phyloP scores from a whole-genome alignment of 805 yeast genomes.

The Pichia scutulata region DNA sequence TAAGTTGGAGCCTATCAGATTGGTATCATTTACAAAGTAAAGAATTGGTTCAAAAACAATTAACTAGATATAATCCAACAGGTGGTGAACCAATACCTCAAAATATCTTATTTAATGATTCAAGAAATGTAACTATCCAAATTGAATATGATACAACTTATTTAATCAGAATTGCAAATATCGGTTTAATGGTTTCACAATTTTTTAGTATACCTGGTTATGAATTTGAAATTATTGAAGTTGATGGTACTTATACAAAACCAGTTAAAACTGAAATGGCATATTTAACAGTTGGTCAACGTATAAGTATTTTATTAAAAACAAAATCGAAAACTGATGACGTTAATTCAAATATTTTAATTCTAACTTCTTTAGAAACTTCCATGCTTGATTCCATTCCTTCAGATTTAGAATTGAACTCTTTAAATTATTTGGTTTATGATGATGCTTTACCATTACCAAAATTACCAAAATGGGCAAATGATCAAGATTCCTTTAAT shows the following conservation, averaged over 20 bases:
- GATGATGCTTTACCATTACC: conserved; percentile 27
- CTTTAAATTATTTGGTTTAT: conserved; percentile 51
- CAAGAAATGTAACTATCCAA: conserved; percentile 45
- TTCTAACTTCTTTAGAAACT: conserved; percentile 55
- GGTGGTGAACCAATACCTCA: conserved; percentile 82
- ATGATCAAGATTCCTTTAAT: conserved; percentile 20
- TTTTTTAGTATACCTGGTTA: conserved; percentile 63
- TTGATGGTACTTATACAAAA: conserved; percentile 63
- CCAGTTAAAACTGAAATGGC: conserved; percentile 48
- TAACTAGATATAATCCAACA: conserved; percentile 66
- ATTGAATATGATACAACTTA: conserved; percentile 58
- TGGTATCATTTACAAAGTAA: conserved; percentile 52
- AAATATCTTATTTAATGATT: conserved; percentile 56
- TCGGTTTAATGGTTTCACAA: conserved; percentile 71
- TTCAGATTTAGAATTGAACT: conserved; percentile 42
- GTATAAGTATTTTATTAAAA: conserved; percentile 61
- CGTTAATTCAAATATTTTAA: conserved; percentile 43
- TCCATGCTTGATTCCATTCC: conserved; percentile 70
- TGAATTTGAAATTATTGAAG: conserved; percentile 62
- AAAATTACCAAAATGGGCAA: conserved; percentile 10
- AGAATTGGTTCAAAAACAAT: conserved; percentile 39
- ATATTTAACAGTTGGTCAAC: conserved; percentile 73
- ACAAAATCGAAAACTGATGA: conserved; percentile 34
- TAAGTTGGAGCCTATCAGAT: conserved; percentile 49
- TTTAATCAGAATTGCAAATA: conserved; percentile 53